These are phyloP conservation scores for Xerocomellus dryophilus DNA, from an alignment of 768 basidiomycete genomes.

Conservation along the genomic window DNA sequence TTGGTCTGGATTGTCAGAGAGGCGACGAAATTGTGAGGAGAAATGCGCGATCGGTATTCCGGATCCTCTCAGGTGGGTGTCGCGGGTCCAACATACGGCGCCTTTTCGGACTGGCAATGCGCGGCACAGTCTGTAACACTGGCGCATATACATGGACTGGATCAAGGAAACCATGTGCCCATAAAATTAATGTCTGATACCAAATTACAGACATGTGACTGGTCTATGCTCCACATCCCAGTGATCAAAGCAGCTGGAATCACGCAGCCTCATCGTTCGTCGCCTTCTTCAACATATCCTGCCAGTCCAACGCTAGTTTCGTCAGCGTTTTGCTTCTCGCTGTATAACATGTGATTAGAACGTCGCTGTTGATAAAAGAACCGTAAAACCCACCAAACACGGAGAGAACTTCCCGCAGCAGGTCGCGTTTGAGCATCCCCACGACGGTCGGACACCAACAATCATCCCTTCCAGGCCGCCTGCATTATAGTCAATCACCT, in stretches of 20 bases:
- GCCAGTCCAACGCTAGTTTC: conserved; percentile 77
- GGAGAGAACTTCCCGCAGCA: conserved; percentile 74
- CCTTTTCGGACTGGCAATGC: conserved; percentile 2
- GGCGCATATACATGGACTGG: not conserved
- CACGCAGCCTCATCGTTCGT: conserved; percentile 44
- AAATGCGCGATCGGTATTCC: not conserved
- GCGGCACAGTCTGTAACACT: not conserved
- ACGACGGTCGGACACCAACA: conserved; percentile 66
- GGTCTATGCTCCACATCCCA: not conserved
- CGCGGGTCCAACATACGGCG: not conserved
- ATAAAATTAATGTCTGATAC: not conserved
- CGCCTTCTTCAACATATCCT: conserved; percentile 71
- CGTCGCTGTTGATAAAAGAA: not conserved
- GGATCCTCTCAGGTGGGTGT: not conserved
- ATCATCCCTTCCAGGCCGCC: conserved; percentile 65
- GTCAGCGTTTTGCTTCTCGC: conserved; percentile 73
- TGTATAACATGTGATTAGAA: conserved; percentile 29
- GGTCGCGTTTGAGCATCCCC: conserved; percentile 76
- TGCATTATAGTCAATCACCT: conserved; percentile 22
- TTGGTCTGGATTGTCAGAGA: not conserved
- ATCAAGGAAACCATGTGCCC: not conserved
- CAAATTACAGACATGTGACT: not conserved
- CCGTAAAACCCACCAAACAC: conserved; percentile 64
- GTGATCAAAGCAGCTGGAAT: not conserved
- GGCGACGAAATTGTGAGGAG: not conserved